Evolutionary conservation across 2,329 filamentous ascomycete species (phyloP).

Genomic region (Ceratocystis destructans): DNA sequence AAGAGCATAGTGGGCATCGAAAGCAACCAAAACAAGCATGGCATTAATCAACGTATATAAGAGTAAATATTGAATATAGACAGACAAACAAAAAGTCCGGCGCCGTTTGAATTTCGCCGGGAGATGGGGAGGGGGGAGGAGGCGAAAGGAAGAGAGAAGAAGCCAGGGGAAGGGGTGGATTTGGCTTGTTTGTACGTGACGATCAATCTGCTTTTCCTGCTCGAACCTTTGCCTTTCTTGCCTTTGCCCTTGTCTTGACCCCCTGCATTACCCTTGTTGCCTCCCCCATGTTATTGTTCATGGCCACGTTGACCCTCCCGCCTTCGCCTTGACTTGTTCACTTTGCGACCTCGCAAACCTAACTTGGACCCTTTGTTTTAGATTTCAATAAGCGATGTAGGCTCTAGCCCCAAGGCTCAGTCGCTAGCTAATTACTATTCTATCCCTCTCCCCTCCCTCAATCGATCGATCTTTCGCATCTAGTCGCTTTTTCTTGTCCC

Average conservation of each 20-base stretch:
- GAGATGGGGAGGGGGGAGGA: not conserved
- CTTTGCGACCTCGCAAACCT: not conserved
- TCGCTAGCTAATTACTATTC: not conserved
- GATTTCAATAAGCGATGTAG: not conserved
- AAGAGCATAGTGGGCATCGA: not conserved
- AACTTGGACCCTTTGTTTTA: not conserved
- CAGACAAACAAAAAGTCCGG: not conserved
- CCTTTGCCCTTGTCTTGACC: not conserved
- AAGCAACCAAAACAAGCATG: not conserved
- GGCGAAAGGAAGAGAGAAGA: not conserved
- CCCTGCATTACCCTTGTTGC: not conserved
- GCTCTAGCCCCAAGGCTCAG: not conserved
- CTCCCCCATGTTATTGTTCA: not conserved
- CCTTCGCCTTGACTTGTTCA: conserved; percentile 4
- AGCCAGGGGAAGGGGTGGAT: not conserved
- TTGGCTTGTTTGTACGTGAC: not conserved
- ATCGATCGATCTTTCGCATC: conserved; percentile 1
- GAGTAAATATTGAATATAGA: not conserved
- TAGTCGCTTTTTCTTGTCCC: not conserved
- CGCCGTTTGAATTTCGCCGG: not conserved
- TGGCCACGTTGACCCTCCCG: not conserved
- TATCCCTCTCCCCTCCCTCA: not conserved
- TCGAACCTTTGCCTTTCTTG: not conserved
- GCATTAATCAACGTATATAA: not conserved
- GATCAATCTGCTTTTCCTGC: not conserved